Conservation (phyloP, 768 basidiomycete genomes). For the Tricholomella constricta region DNA sequence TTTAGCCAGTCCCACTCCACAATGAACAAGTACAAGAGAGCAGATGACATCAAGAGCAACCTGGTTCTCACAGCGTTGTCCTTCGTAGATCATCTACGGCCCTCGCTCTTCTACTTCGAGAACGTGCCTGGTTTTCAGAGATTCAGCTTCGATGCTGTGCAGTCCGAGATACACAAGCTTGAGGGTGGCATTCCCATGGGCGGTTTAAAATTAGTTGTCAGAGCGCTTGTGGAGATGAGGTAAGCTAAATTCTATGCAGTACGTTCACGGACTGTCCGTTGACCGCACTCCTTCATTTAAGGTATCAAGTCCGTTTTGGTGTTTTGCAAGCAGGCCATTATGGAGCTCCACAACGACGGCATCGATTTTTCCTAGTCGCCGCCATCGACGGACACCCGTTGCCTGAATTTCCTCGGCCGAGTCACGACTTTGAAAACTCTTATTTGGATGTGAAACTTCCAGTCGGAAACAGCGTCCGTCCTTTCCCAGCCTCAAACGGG, state of each 20-base stretch:
- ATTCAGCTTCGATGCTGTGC: constrained; percentile 42
- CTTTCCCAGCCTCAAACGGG: constrained; percentile 50
- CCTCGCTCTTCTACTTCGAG: constrained; percentile 48
- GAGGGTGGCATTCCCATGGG: constrained; percentile 73
- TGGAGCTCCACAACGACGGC: constrained; percentile 56
- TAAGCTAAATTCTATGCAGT: constrained; percentile 35
- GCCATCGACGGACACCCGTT: constrained; percentile 42
- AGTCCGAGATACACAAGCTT: constrained; percentile 44
- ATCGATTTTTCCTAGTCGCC: constrained; percentile 57
- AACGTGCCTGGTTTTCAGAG: constrained; percentile 55
- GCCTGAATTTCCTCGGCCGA: constrained; percentile 56
- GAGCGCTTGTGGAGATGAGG: constrained; percentile 68
- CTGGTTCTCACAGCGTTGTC: constrained; percentile 64
- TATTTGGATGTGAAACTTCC: constrained; percentile 54
- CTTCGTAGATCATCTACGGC: constrained; percentile 48
- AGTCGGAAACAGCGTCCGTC: constrained; percentile 38
- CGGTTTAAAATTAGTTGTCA: constrained; percentile 66
- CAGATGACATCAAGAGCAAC: constrained; percentile 68
- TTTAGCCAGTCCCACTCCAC: constrained; percentile 71
- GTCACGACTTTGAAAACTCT: constrained; percentile 50
- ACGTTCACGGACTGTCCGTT: too few relatives aligned
- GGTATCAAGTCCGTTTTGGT: constrained; percentile 55
- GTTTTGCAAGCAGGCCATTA: constrained; percentile 57
- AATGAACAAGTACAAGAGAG: constrained; percentile 71
- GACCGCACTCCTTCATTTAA: constrained; percentile 23